Percentiles rank a stretch among this genome's conserved stretches.
phyloP scores from a whole-genome alignment of 257 asterid genomes.

The Primulina huaijiensis region DNA sequence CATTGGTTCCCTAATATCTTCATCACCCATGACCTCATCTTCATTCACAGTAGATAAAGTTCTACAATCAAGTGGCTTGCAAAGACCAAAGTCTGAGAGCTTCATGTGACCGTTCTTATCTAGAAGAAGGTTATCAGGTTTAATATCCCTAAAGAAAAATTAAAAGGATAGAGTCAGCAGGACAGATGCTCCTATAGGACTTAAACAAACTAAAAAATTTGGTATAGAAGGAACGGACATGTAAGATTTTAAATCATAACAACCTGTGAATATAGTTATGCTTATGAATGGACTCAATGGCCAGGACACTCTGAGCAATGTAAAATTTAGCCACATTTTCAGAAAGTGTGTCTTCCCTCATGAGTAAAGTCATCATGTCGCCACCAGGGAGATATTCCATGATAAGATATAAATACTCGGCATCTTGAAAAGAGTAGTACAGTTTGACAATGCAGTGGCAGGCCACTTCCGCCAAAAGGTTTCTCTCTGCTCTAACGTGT shows the following conservation, averaged over 20 bases:
- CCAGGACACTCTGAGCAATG: slow-evolving; percentile 88
- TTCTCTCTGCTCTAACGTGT: slow-evolving; percentile 96
- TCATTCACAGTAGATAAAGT: slow-evolving; percentile 50
- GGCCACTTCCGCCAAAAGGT: slow-evolving; percentile 91
- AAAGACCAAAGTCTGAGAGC: slow-evolving; percentile 96
- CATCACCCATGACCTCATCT: slow-evolving; percentile 53
- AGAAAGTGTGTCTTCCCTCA: slow-evolving; percentile 84
- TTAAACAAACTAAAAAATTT: slow-evolving; percentile 6
- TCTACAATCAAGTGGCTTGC: slow-evolving; percentile 90
- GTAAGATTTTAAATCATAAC: slow-evolving; percentile 24
- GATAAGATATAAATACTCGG: slow-evolving; percentile 79
- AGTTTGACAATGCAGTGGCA: slow-evolving; percentile 91
- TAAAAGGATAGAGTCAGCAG: slow-evolving; percentile 16
- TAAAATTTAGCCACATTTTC: slow-evolving; percentile 88
- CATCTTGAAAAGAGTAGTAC: slow-evolving; percentile 94
- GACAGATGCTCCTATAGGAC: slow-evolving; percentile 7
- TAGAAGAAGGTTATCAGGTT: slow-evolving; percentile 95
- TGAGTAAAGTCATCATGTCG: slow-evolving; percentile 94
- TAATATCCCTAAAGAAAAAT: slow-evolving; percentile 67
- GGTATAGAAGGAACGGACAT: slow-evolving; percentile 11
- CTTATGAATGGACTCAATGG: slow-evolving; percentile 93
- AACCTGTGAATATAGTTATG: slow-evolving; percentile 93
- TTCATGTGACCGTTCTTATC: slow-evolving; percentile 94
- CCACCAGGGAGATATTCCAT: slow-evolving; percentile 99
- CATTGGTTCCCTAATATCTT: slow-evolving; percentile 48